Evolutionary conservation across 2,329 filamentous ascomycete genomes (phyloP).

Genomic region (Gremmenia infestans): DNA sequence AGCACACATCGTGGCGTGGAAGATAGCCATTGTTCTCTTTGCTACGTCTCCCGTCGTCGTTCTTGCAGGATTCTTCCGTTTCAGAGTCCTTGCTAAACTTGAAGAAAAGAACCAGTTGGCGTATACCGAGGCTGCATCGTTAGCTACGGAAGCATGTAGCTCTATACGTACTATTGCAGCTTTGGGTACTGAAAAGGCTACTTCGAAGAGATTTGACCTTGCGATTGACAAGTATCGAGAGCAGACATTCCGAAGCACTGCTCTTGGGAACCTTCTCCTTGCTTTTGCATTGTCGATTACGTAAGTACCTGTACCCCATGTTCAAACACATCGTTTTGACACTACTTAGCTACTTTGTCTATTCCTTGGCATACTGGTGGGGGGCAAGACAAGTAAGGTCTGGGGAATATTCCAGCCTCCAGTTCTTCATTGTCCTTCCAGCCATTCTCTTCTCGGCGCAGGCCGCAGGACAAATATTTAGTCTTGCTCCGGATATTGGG

Average conservation of each 20-base stretch:
- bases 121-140: slow-evolving; percentile 57
- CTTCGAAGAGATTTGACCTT: slow-evolving; percentile 48
- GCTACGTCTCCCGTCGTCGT: slow-evolving; percentile 64
- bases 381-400: slow-evolving; percentile 64
- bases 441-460: slow-evolving; percentile 69
- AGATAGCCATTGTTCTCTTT: slow-evolving; percentile 68
- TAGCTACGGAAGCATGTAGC: slow-evolving; percentile 65
- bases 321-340: slow-evolving; percentile 20
- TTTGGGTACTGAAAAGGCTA: slow-evolving; percentile 48
- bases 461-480: slow-evolving; percentile 70
- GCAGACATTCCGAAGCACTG: slow-evolving; percentile 46
- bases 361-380: slow-evolving; percentile 78
- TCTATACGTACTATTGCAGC: slow-evolving; percentile 59
- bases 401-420: slow-evolving; percentile 57
- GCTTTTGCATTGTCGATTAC: slow-evolving; percentile 44
- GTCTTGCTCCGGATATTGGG: slow-evolving; percentile 69
- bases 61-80: slow-evolving; percentile 63
- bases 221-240: slow-evolving; percentile 46
- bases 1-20: slow-evolving; percentile 69
- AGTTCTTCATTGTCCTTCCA: slow-evolving; percentile 72
- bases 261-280: slow-evolving; percentile 54
- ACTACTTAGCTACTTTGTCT: slow-evolving; percentile 61
- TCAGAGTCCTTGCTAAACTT: slow-evolving; percentile 56
- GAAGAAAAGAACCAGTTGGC: slow-evolving; percentile 60
- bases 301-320: slow-evolving; percentile 4